Conservation (phyloP, 805 yeast species). For the Suhomyces canberraensis region DNA sequence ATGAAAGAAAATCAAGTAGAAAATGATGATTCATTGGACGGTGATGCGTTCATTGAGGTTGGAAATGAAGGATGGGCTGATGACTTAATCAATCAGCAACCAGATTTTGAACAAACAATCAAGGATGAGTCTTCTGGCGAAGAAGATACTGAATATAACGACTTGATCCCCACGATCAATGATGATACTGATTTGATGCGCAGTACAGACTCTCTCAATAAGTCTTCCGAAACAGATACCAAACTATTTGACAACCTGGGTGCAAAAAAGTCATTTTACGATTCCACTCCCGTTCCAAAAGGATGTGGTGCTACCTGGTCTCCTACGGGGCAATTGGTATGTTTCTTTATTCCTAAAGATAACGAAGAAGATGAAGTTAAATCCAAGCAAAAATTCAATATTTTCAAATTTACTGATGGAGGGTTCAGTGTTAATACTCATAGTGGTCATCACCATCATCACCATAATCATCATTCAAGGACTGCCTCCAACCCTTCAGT, state of each 20-base stretch:
- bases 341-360: conserved; percentile 67
- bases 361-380: conserved; percentile 31
- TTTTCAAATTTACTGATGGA: conserved; percentile 43
- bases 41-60: conserved; percentile 23
- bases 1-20: conserved; percentile 21
- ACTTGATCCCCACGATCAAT: conserved; percentile 39
- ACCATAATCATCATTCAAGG: conserved; percentile 4
- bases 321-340: conserved; percentile 69
- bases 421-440: conserved; percentile 41
- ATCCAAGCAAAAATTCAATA: conserved; percentile 47
- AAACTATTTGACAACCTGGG: conserved; percentile 4
- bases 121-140: conserved; percentile 24
- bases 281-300: conserved; percentile 87
- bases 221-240: conserved; percentile 2
- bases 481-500: conserved; percentile 13
- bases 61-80: conserved; percentile 44
- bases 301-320: conserved; percentile 94
- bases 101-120: conserved; percentile 16
- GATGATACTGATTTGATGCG: conserved; percentile 33
- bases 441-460: conserved; percentile 13
- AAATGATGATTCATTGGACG: conserved; percentile 23
- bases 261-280: conserved; percentile 39
- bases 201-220: conserved; percentile 18
- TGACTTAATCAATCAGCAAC: conserved; percentile 37
- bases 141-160: conserved; percentile 22